Base-by-base conservation (phyloP, 2,329 filamentous ascomycete genomes). In the Fusarium lyarnte region DNA sequence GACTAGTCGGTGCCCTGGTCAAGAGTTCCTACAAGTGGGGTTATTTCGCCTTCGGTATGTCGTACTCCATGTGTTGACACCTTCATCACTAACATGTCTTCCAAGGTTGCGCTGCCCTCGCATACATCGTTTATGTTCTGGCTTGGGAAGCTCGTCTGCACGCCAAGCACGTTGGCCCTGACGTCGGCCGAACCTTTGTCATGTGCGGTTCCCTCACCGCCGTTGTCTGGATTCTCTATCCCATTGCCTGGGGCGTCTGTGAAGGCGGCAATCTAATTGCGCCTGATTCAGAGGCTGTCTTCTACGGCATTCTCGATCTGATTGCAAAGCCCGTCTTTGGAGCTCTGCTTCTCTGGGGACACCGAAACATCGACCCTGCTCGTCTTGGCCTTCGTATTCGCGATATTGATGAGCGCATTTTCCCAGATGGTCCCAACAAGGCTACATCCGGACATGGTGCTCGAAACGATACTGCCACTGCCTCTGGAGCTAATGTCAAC, bases 231-330 rank as follows among this genome's bases (percentile, higher is more conserved):
- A 92, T 88, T 41, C 78, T 86, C 9, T 89, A 89, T 72, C 86
- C 87, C 11, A 84, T 89, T 39, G 86, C 86, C 21, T 89, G 82
- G 74, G 87, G 85, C 36, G 74, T 89, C 13, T 82, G 80, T 6
- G 87, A 89, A 72, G 87, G 87, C 41, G 85, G 85, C 35, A 88
- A 88, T 77, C 69, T 77, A 55, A 85, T 89, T 55, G 81, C 90
- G 5, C 87, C 89, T 0, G 91, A 93, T 76, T 88, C 87, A 0
- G 91, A 93, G 77, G 89, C 89, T 16, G 81, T 92, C 65, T 92
- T 93, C 78, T 93, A 93, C 76, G 90, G 90, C 45, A 81, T 92
- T 6, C 84, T 93, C 1, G 91, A 93, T 66, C 79, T 92, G 9
- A 67, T 92, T 6, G 86, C 90, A 11, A 93, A 92, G 82, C 89